phyloP scores from a whole-genome alignment of 192 early-diverging fungal genomes.

The Coemansia sp. region DNA sequence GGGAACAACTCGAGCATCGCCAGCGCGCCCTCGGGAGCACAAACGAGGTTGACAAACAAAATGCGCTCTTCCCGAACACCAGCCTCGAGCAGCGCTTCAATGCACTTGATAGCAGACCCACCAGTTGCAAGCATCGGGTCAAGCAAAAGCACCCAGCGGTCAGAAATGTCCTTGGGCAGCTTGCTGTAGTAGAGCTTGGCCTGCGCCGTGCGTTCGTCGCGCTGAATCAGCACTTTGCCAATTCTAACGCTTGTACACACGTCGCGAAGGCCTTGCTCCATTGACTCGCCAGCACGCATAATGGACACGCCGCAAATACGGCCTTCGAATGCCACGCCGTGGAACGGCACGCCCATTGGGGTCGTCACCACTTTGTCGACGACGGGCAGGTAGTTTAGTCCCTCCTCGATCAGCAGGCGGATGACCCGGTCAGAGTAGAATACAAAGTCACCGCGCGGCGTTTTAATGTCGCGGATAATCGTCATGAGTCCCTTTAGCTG shows the following conservation, averaged over 20 bases:
- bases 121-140: slow-evolving; percentile 98
- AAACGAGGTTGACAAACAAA: slow-evolving; percentile 88
- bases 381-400: slow-evolving; percentile 88
- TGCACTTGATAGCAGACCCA: slow-evolving; percentile 88
- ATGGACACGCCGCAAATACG: slow-evolving; percentile 93
- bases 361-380: slow-evolving; percentile 75
- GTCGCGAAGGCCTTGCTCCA: slow-evolving; percentile 81
- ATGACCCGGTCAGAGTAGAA: slow-evolving; percentile 88
- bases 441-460: slow-evolving; percentile 86
- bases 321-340: slow-evolving; percentile 77
- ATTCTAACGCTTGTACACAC: slow-evolving; percentile 87
- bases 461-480: slow-evolving; percentile 78
- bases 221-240: slow-evolving; percentile 93
- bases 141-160: slow-evolving; percentile 79
- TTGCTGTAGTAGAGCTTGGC: slow-evolving; percentile 93
- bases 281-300: slow-evolving; percentile 95
- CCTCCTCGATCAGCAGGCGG: slow-evolving; percentile 89
- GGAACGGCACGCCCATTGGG: slow-evolving; percentile 68
- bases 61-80: slow-evolving; percentile 83
- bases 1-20: slow-evolving; percentile 70
- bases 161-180: slow-evolving; percentile 80
- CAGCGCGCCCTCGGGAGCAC: slow-evolving; percentile 78
- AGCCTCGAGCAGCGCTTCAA: slow-evolving; percentile 81
- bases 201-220: slow-evolving; percentile 89
- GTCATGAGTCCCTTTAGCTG: slow-evolving; percentile 80